Percentiles rank a stretch among this genome's conserved stretches.
Conservation (phyloP, 805 yeast genomes). For the Saccharomycopsis javanensis region DNA sequence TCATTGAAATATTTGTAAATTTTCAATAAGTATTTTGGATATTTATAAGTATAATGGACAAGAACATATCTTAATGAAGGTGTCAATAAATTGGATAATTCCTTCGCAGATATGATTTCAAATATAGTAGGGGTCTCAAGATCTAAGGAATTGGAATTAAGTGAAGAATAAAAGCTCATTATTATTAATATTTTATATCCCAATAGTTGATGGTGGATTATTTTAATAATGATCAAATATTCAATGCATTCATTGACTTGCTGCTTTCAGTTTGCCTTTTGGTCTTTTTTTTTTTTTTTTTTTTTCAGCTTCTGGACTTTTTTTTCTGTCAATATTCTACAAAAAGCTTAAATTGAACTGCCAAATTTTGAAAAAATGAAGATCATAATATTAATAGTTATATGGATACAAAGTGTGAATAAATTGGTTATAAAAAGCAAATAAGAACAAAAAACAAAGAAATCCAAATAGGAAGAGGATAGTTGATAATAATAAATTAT, state of each 20-base stretch:
- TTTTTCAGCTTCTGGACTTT: background rate
- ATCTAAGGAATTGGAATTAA: slow-evolving; percentile 69
- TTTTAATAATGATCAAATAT: too few relatives aligned
- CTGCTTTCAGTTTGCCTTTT: background rate
- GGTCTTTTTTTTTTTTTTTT: background rate
- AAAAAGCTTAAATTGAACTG: too few relatives aligned
- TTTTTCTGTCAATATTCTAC: background rate
- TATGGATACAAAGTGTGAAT: background rate
- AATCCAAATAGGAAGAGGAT: background rate
- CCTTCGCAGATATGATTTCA: slow-evolving; percentile 75
- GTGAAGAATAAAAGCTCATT: slow-evolving; percentile 74
- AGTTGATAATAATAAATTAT: background rate
- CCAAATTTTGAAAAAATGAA: background rate
- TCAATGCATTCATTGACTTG: background rate
- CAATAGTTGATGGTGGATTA: background rate
- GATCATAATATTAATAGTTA: background rate
- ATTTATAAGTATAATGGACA: slow-evolving; percentile 68
- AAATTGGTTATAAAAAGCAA: background rate
- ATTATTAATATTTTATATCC: background rate
- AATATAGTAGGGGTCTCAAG: slow-evolving; percentile 76
- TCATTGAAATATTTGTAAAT: slow-evolving; percentile 71
- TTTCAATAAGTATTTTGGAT: slow-evolving; percentile 59
- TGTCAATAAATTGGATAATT: slow-evolving; percentile 64
- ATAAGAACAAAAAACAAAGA: background rate
- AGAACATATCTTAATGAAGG: slow-evolving; percentile 76